Evolutionary conservation across 2,329 filamentous ascomycete species (phyloP), one percentile per base, ranked within the genome.

Genomic region (Phymatotrichopsis omnivora): DNA sequence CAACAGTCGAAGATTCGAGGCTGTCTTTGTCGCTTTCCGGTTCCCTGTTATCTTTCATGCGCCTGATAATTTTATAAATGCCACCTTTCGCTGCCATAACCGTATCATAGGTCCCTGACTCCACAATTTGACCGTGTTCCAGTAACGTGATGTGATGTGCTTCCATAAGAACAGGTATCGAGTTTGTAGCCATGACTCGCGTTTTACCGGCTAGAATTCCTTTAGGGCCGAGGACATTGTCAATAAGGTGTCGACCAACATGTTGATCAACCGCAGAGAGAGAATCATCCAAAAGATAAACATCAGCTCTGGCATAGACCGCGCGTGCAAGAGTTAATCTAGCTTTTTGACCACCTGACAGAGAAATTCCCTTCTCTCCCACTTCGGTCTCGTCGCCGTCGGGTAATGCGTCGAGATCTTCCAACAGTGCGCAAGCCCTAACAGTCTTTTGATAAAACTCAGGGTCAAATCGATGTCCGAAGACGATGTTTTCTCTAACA

Each of bases 191-290:
- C 38, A 98, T 71, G 43, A 98, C 83, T 55, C 89, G 79, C 5
- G 89, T 95, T 67, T 96, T 96, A 29, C 80, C 76, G 40, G 71
- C 74, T 19, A 98, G 72, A 5, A 98, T 69, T 55, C 91, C 91
- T 51, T 80, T 81, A 4, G 82, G 72, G 10, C 91, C 91, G 27
- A 98, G 75, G 1, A 98, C 91, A 52, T 91, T 85, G 61, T 96
- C 83, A 58, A 95, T 95, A 46, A 98, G 74, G 65, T 98, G 91
- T 53, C 85, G 76, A 38, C 91, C 91, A 48, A 98, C 91, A 61
- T 98, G 91, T 54, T 93, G 89, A 65, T 98, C 91, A n/a, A 98
- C 91, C 1, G 93, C 91, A 12, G 89, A 96, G 8, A 98, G 72
- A 51, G 87, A 83, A 62, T 98, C 91, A 57, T 98, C 91, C 8